Evolutionary conservation across 2,329 filamentous ascomycete species (phyloP).

Genomic region (Colletotrichum horii): DNA sequence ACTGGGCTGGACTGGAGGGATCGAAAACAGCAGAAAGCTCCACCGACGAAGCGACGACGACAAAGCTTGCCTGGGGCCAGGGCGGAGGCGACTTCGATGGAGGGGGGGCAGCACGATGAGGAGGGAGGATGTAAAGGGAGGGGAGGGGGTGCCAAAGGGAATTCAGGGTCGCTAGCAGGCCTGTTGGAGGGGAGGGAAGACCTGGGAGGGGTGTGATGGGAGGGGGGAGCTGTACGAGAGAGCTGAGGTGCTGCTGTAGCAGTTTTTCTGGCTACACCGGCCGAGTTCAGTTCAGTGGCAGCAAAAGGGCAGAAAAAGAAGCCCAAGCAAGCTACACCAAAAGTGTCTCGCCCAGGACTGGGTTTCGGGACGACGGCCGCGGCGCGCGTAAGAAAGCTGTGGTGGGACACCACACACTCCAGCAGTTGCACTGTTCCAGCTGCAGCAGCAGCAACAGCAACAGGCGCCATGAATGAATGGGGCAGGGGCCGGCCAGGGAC

Average conservation of each 20-base stretch:
- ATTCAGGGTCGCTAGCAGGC: not conserved
- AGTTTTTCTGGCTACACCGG: not conserved
- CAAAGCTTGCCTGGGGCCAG: slow-evolving; percentile 17
- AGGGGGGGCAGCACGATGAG: not conserved
- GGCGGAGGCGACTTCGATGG: not conserved
- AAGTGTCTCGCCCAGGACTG: slow-evolving; percentile 1
- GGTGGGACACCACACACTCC: not conserved
- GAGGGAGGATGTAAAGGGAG: not conserved
- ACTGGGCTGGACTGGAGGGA: slow-evolving; percentile 8
- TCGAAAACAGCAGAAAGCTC: slow-evolving; percentile 17
- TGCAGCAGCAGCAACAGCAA: not conserved
- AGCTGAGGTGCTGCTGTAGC: not conserved
- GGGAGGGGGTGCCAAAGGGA: not conserved
- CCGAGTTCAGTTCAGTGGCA: not conserved
- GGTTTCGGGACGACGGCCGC: slow-evolving; percentile 4
- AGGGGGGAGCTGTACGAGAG: not conserved
- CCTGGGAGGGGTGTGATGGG: not conserved
- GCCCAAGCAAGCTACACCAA: slow-evolving; percentile 11
- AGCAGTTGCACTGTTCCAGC: not conserved
- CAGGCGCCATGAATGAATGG: not conserved
- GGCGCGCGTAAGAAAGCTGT: slow-evolving; percentile 1
- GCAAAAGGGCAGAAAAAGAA: not conserved
- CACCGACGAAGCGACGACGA: slow-evolving; percentile 18
- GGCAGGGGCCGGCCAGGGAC: not conserved
- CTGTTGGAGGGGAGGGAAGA: not conserved